Conservation (phyloP, 257 asterid species). For the Nicotiana undulata region DNA sequence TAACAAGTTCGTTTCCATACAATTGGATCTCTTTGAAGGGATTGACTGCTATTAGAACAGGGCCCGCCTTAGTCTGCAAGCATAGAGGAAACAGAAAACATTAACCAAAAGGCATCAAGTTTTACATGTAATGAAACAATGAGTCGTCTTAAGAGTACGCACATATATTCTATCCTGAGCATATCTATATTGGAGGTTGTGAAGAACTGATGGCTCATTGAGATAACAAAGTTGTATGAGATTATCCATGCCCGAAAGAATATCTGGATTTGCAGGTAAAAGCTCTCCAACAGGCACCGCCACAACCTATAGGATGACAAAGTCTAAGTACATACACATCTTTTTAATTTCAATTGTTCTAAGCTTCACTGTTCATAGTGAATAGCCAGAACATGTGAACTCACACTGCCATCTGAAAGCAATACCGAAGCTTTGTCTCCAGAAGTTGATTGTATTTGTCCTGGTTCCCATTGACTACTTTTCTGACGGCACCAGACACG, state of each 20-base stretch:
- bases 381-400: constrained; percentile 26
- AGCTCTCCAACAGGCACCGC: constrained; percentile 49
- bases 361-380: not conserved
- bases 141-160: constrained; percentile 15
- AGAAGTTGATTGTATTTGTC: constrained; percentile 65
- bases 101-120: not conserved
- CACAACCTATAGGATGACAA: constrained; percentile 41
- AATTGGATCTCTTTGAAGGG: constrained; percentile 75
- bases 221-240: constrained; percentile 79
- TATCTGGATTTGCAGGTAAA: constrained; percentile 89
- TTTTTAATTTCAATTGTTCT: not conserved
- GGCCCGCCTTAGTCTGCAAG: constrained; percentile 85
- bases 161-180: constrained; percentile 70
- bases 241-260: constrained; percentile 84
- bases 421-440: constrained; percentile 65
- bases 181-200: constrained; percentile 70
- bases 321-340: constrained; percentile 3
- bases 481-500: constrained; percentile 66
- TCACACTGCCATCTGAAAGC: constrained; percentile 63
- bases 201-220: constrained; percentile 91
- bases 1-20: constrained; percentile 53
- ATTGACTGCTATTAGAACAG: constrained; percentile 76
- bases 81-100: constrained; percentile 7
- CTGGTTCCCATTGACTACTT: constrained; percentile 58
- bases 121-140: not conserved